Evolutionary conservation across 768 basidiomycete species (phyloP).

Genomic region (Boletus barrowsii): DNA sequence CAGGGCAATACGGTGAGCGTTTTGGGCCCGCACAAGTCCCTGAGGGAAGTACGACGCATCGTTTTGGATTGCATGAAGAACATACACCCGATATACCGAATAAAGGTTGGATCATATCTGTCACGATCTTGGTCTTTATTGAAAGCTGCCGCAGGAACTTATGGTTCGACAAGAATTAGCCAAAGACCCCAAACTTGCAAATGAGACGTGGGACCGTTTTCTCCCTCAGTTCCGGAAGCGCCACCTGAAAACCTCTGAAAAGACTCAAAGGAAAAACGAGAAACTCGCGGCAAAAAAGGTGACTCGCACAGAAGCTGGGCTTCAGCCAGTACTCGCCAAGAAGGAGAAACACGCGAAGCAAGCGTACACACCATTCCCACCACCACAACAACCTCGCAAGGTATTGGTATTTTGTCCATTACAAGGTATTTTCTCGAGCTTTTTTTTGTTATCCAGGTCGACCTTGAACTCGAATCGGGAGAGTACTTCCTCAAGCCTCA

Average conservation of each 20-base stretch:
- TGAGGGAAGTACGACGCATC: slow-evolving; percentile 95
- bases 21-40: slow-evolving; percentile 93
- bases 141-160: slow-evolving; percentile 61
- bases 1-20: slow-evolving; percentile 98
- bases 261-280: slow-evolving; percentile 89
- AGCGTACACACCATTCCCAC: slow-evolving; percentile 98
- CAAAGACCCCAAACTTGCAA: slow-evolving; percentile 94
- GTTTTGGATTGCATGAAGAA: slow-evolving; percentile 99
- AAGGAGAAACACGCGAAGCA: slow-evolving; percentile 72
- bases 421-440: slow-evolving; percentile 4
- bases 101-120: slow-evolving; percentile 60
- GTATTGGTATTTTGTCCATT: slow-evolving; percentile 36
- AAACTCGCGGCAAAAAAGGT: slow-evolving; percentile 55
- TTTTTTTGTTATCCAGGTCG: slow-evolving; percentile 50
- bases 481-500: slow-evolving; percentile 95
- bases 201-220: slow-evolving; percentile 96
- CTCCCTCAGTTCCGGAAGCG: slow-evolving; percentile 92
- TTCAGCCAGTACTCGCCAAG: slow-evolving; percentile 39
- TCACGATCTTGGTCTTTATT: not conserved
- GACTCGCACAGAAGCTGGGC: slow-evolving; percentile 64
- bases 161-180: slow-evolving; percentile 98
- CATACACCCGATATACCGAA: slow-evolving; percentile 97
- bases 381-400: slow-evolving; percentile 90
- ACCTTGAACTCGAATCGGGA: slow-evolving; percentile 92
- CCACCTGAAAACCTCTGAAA: slow-evolving; percentile 91